phyloP scores from a whole-genome alignment of 768 basidiomycete genomes.

The Trichaptum fuscoviolaceum region DNA sequence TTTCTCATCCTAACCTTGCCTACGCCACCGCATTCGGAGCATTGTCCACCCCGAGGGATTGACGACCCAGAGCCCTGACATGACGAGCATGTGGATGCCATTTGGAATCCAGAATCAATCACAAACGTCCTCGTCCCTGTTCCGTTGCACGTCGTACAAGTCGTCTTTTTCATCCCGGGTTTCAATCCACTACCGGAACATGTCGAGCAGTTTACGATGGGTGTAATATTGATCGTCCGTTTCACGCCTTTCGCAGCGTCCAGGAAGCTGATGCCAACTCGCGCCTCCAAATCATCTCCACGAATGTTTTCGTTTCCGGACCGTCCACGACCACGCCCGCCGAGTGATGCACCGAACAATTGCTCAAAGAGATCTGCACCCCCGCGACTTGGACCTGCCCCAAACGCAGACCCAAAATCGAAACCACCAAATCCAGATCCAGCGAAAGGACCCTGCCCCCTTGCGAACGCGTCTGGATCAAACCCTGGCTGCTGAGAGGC shows the following conservation, averaged over 20 bases:
- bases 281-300: slow-evolving; percentile 81
- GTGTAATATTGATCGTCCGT: slow-evolving; percentile 69
- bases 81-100: slow-evolving; percentile 83
- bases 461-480: slow-evolving; percentile 77
- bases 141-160: slow-evolving; percentile 79
- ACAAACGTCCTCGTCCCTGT: slow-evolving; percentile 85
- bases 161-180: slow-evolving; percentile 73
- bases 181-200: slow-evolving; percentile 88
- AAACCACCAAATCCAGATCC: slow-evolving; percentile 70
- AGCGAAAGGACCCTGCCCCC: slow-evolving; percentile 41
- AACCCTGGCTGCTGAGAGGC: slow-evolving; percentile 93
- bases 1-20: slow-evolving; percentile 83
- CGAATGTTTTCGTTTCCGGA: slow-evolving; percentile 40
- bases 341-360: slow-evolving; percentile 68
- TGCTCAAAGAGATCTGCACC: slow-evolving; percentile 77
- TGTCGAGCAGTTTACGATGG: slow-evolving; percentile 76
- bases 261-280: slow-evolving; percentile 74
- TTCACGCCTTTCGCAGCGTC: slow-evolving; percentile 91
- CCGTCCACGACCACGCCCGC: slow-evolving; percentile 34
- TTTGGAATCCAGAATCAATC: slow-evolving; percentile 91
- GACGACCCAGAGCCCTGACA: slow-evolving; percentile 80
- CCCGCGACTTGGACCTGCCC: slow-evolving; percentile 34
- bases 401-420: slow-evolving; percentile 62
- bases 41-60: slow-evolving; percentile 74
- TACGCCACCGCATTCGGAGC: slow-evolving; percentile 75